These are phyloP conservation scores for Teratosphaeria zuluensis DNA, from an alignment of 2,329 filamentous ascomycete species.

Conservation along the genomic window DNA sequence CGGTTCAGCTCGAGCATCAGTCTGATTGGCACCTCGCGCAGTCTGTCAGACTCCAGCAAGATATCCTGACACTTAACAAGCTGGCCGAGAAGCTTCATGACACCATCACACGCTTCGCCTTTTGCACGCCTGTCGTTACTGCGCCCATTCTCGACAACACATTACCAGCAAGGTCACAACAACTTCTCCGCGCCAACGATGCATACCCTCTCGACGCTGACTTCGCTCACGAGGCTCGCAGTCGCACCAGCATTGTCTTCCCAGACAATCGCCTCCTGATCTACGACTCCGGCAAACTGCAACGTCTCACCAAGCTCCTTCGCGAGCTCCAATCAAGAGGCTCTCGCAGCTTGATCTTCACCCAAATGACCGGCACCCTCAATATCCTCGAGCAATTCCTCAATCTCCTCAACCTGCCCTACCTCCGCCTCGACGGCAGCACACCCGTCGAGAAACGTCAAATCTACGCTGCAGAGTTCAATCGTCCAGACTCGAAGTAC, in stretches of 20 bases:
- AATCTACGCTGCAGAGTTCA: constrained; percentile 92
- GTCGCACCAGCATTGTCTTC: constrained; percentile 89
- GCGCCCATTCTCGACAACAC: constrained; percentile 39
- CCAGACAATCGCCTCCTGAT: constrained; percentile 93
- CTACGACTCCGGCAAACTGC: constrained; percentile 95
- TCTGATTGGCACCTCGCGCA: constrained; percentile 16
- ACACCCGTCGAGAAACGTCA: constrained; percentile 95
- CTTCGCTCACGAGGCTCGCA: constrained; percentile 87
- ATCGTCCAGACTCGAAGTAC: constrained; percentile 75
- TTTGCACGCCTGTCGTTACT: constrained; percentile 80
- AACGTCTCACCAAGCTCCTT: constrained; percentile 76
- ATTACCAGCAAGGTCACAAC: constrained; percentile 16
- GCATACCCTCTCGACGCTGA: constrained; percentile 48
- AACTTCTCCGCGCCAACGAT: constrained; percentile 13
- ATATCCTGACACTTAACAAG: constrained; percentile 56
- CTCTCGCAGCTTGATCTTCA: constrained; percentile 94
- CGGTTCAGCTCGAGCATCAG: constrained; percentile 16
- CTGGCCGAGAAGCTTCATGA: constrained; percentile 64
- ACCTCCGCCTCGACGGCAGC: constrained; percentile 88
- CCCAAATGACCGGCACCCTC: constrained; percentile 97
- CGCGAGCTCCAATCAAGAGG: constrained; percentile 80
- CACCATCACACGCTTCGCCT: constrained; percentile 78
- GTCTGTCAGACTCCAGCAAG: constrained; percentile 15
- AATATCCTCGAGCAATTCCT: constrained; percentile 96
- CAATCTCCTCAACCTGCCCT: constrained; percentile 95